phyloP scores from a whole-genome alignment of 1,139 yeast species.

The Taphrina confusa region DNA sequence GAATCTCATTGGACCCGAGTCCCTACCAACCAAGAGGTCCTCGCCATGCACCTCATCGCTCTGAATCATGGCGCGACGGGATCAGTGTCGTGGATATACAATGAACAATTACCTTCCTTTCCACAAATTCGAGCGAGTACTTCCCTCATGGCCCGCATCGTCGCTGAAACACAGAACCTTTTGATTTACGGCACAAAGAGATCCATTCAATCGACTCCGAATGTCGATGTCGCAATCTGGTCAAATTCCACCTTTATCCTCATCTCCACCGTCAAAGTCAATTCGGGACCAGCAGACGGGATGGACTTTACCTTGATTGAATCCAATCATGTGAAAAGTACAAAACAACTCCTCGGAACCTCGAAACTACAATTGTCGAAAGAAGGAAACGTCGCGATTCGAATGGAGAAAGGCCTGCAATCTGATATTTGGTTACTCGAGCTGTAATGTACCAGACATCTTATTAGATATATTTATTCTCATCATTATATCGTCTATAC shows the following conservation, averaged over 20 bases:
- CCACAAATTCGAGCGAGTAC: neutral
- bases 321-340: no score
- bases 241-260: neutral
- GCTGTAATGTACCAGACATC: no score
- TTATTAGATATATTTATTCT: no score
- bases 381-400: no score
- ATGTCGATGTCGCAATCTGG: neutral
- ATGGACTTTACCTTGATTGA: no score
- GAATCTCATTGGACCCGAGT: neutral
- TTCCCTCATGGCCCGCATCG: neutral
- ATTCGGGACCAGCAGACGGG: no score
- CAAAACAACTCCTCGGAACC: no score
- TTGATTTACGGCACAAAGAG: neutral
- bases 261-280: no score
- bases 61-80: constrained; percentile 5
- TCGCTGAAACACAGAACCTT: neutral
- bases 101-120: neutral
- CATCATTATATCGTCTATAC: no score
- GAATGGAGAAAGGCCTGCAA: no score
- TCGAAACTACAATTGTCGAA: no score
- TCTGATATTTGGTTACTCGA: no score
- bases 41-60: neutral
- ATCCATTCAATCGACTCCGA: neutral
- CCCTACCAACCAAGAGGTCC: neutral
- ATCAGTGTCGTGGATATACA: neutral